These are phyloP conservation scores for Biancaea sappan DNA, from an alignment of 306 rosid genomes.

Conservation along the genomic window DNA sequence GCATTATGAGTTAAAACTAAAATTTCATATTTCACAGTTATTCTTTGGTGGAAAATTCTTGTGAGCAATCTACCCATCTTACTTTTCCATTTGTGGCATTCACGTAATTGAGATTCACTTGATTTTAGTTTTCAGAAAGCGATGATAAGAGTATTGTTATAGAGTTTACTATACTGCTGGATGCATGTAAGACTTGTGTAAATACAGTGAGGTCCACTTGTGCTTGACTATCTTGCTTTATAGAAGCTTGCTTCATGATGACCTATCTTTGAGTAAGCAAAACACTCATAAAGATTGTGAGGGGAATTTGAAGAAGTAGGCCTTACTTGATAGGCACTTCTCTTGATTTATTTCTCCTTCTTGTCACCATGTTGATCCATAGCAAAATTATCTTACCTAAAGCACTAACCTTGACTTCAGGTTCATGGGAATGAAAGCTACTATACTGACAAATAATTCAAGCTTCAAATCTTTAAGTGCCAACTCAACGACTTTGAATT, in stretches of 20 bases:
- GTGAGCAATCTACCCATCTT: neutral
- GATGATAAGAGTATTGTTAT: slow-evolving; percentile 78
- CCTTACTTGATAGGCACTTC: slow-evolving; percentile 70
- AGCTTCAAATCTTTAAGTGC: slow-evolving; percentile 65
- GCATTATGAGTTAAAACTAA: neutral
- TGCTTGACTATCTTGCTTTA: neutral
- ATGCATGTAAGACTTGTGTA: slow-evolving; percentile 52
- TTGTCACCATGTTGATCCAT: slow-evolving; percentile 2
- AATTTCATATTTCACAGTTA: neutral
- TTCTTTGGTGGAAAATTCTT: neutral
- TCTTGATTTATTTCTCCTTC: slow-evolving; percentile 8
- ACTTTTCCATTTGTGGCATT: neutral
- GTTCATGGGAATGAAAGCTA: slow-evolving; percentile 96
- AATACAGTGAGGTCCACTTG: slow-evolving; percentile 43
- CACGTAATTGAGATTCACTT: slow-evolving; percentile 56
- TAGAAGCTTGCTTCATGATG: slow-evolving; percentile 12
- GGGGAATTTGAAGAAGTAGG: slow-evolving; percentile 39
- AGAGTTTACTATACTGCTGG: slow-evolving; percentile 77
- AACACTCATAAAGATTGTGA: slow-evolving; percentile 32
- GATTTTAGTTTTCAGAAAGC: slow-evolving; percentile 74
- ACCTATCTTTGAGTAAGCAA: slow-evolving; percentile 23
- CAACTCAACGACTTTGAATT: too few species aligned
- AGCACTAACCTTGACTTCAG: slow-evolving; percentile 48
- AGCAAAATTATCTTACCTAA: slow-evolving; percentile 10
- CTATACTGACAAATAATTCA: slow-evolving; percentile 62